phyloP scores from a whole-genome alignment of 2,329 filamentous ascomycete genomes.

The Apiospora saccharicola region DNA sequence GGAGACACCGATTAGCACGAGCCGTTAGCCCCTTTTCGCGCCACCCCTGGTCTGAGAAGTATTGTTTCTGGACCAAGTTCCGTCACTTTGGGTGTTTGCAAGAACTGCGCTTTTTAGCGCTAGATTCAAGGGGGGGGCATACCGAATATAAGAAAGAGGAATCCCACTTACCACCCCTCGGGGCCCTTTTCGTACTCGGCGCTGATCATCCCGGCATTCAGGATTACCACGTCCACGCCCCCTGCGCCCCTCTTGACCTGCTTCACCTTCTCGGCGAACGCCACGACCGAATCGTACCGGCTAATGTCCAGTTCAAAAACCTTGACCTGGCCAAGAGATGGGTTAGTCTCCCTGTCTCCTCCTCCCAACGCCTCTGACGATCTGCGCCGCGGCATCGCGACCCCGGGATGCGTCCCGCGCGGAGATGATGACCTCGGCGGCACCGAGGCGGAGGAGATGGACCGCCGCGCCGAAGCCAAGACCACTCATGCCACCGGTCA shows the following conservation, averaged over 20 bases:
- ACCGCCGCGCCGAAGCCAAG: constrained; percentile 50
- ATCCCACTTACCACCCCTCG: constrained; percentile 37
- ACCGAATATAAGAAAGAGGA: neutral
- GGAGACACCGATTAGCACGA: neutral
- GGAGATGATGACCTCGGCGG: constrained; percentile 49
- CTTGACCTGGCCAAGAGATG: neutral
- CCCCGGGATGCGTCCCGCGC: constrained; percentile 46
- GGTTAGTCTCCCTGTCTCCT: neutral
- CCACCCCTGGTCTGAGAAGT: neutral
- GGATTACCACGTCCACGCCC: constrained; percentile 36
- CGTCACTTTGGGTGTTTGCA: neutral
- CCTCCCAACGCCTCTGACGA: constrained; percentile 28
- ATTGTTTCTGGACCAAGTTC: neutral
- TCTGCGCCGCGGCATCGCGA: constrained; percentile 39
- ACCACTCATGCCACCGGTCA: constrained; percentile 52
- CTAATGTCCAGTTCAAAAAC: constrained; percentile 35
- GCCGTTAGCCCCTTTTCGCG: neutral
- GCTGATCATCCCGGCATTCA: constrained; percentile 38
- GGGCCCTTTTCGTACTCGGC: constrained; percentile 30
- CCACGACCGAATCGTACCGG: constrained; percentile 36
- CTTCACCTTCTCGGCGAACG: constrained; percentile 35
- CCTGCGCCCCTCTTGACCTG: constrained; percentile 32
- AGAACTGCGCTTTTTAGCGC: too few species aligned
- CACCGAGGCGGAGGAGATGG: constrained; percentile 49
- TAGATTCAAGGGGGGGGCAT: neutral